A percentile compares a stretch with the other conserved stretches of the same genome.
Conservation (phyloP, 2,329 filamentous ascomycete species). For the Trichoderma endophyticum region DNA sequence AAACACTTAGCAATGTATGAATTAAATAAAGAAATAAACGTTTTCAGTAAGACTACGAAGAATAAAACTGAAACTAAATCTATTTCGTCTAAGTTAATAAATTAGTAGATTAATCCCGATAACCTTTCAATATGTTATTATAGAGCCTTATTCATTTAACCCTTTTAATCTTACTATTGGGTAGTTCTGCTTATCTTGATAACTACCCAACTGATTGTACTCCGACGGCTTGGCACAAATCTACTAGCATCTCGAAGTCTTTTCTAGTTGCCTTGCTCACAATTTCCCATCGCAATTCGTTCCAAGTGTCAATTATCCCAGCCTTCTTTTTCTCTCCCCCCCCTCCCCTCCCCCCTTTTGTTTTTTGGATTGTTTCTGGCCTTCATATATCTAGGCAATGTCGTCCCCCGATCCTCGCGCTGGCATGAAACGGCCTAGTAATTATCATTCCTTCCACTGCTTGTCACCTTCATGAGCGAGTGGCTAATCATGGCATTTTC, state of each 20-base stretch:
- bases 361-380: neutral
- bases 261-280: neutral
- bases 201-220: neutral
- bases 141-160: neutral
- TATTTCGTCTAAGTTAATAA: neutral
- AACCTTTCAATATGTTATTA: neutral
- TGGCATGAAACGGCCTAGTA: slow-evolving; percentile 45
- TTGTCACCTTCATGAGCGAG: neutral
- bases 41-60: neutral
- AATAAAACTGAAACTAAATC: neutral
- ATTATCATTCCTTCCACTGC: slow-evolving; percentile 23
- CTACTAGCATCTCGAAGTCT: neutral
- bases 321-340: neutral
- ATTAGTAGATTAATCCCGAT: neutral
- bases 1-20: neutral
- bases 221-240: neutral
- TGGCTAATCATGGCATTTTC: slow-evolving; percentile 22
- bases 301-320: neutral
- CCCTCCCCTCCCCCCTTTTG: neutral
- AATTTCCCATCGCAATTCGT: neutral
- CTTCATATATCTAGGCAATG: slow-evolving; percentile 27
- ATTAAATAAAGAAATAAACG: too few relatives aligned
- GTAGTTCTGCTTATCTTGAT: neutral
- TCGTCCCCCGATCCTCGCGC: slow-evolving; percentile 40
- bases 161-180: neutral